These are phyloP conservation scores for Austroboletus novae-zelandiae DNA, from an alignment of 1,284 basidiomycete species.

Conservation along the genomic window DNA sequence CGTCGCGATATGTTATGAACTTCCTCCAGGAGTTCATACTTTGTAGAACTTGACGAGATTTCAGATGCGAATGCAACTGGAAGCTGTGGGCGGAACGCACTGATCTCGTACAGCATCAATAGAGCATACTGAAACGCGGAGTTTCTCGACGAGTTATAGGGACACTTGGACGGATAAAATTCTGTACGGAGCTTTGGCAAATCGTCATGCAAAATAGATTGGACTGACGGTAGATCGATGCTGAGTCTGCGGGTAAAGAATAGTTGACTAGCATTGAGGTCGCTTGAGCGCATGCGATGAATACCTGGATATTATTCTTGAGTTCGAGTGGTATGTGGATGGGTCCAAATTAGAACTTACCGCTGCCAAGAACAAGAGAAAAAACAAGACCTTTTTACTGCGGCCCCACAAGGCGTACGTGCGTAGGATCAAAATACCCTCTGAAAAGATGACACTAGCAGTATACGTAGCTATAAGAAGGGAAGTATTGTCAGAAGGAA, in stretches of 20 bases:
- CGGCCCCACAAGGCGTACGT: slow-evolving; percentile 29
- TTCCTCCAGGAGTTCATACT: slow-evolving; percentile 27
- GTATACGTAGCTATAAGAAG: slow-evolving; percentile 15
- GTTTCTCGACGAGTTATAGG: slow-evolving; percentile 18
- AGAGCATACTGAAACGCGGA: slow-evolving; percentile 18
- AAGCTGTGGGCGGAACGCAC: slow-evolving; percentile 10
- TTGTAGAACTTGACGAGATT: slow-evolving; percentile 22
- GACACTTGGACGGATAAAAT: slow-evolving; percentile 20
- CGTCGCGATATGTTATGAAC: slow-evolving; percentile 21
- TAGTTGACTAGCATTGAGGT: slow-evolving; percentile 9
- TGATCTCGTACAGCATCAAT: slow-evolving; percentile 26
- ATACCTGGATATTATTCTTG: slow-evolving; percentile 6
- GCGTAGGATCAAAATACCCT: slow-evolving; percentile 25
- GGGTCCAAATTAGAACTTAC: slow-evolving; percentile 10
- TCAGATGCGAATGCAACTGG: neutral
- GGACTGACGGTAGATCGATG: slow-evolving; percentile 22
- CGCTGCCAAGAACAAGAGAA: slow-evolving; percentile 20
- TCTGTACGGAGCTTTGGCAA: slow-evolving; percentile 10
- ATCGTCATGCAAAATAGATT: neutral
- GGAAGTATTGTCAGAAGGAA: neutral
- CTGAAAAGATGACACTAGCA: slow-evolving; percentile 19
- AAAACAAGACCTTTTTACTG: slow-evolving; percentile 16
- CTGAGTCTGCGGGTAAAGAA: slow-evolving; percentile 17
- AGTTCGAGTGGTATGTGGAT: neutral
- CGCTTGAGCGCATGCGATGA: slow-evolving; percentile 15